These are phyloP conservation scores for Camellia oleifera DNA, from an alignment of 179 eudicot genomes.

Conservation along the genomic window DNA sequence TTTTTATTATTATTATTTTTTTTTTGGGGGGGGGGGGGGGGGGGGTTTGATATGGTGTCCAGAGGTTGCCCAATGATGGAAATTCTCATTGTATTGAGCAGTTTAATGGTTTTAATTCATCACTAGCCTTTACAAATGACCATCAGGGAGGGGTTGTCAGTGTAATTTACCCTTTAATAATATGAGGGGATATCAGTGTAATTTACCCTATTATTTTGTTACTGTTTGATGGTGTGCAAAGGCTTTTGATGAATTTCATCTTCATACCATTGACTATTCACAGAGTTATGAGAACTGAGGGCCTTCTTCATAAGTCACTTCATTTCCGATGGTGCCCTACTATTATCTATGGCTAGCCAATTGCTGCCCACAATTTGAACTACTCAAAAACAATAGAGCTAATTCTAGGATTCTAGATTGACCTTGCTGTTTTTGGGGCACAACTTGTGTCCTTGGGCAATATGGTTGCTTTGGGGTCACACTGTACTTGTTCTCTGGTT, in stretches of 20 bases:
- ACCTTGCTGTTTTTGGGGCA: background rate
- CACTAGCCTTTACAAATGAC: background rate
- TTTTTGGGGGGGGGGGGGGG: too few species aligned
- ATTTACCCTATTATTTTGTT: background rate
- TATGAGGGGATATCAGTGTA: slow-evolving; percentile 6
- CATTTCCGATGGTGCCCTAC: background rate
- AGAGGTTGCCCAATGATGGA: background rate
- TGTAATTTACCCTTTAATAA: background rate
- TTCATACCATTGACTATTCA: background rate
- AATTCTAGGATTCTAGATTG: background rate
- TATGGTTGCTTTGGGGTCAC: background rate
- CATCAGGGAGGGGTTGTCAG: background rate
- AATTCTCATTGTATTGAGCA: background rate
- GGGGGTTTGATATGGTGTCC: background rate
- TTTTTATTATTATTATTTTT: too few species aligned
- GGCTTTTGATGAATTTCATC: background rate
- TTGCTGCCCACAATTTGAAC: background rate
- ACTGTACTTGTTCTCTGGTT: background rate
- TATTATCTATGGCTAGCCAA: background rate
- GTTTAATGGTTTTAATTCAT: background rate
- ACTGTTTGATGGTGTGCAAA: background rate
- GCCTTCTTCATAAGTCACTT: background rate
- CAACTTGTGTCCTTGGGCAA: background rate
- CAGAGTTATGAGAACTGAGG: slow-evolving; percentile 5
- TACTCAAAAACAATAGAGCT: background rate